Conservation (phyloP, 106 monocot genomes). For the Posidonia australis region DNA sequence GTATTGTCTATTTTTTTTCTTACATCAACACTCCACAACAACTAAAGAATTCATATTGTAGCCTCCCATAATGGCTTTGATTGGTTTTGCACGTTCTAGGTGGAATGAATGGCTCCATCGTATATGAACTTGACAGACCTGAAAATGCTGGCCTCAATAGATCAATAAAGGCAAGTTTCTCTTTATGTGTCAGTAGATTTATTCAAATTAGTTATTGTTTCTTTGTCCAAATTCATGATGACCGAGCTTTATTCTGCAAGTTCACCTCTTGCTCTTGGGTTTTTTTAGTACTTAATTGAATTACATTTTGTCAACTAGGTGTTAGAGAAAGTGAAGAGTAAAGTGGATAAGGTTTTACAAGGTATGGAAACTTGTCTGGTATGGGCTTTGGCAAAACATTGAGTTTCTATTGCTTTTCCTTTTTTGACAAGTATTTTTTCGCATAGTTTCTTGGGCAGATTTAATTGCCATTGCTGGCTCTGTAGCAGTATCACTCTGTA, state of each 20-base stretch:
- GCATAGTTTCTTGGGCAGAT: conserved; percentile 95
- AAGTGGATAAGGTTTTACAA: conserved; percentile 45
- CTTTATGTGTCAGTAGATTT: background rate
- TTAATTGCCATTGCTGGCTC: conserved; percentile 86
- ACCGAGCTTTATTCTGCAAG: background rate
- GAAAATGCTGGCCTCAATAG: conserved; percentile 77
- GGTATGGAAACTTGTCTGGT: conserved; percentile 20
- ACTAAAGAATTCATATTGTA: background rate
- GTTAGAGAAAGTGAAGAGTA: conserved; percentile 60
- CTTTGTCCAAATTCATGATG: background rate
- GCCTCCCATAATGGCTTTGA: too few species aligned
- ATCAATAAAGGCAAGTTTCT: conserved; percentile 49
- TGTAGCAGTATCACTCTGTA: conserved; percentile 75
- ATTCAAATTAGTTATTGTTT: background rate
- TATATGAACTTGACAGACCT: conserved; percentile 93
- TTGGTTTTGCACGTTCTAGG: conserved; percentile 34
- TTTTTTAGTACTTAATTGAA: too few species aligned
- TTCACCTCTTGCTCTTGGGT: too few species aligned
- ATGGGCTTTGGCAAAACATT: background rate
- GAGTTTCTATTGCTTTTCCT: background rate
- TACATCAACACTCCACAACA: background rate
- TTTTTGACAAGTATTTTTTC: conserved; percentile 3
- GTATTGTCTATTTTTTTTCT: too few species aligned
- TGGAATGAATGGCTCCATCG: conserved; percentile 97
- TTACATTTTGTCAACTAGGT: conserved; percentile 29